Conservation (phyloP, 805 yeast genomes). For the Candida verbasci region DNA sequence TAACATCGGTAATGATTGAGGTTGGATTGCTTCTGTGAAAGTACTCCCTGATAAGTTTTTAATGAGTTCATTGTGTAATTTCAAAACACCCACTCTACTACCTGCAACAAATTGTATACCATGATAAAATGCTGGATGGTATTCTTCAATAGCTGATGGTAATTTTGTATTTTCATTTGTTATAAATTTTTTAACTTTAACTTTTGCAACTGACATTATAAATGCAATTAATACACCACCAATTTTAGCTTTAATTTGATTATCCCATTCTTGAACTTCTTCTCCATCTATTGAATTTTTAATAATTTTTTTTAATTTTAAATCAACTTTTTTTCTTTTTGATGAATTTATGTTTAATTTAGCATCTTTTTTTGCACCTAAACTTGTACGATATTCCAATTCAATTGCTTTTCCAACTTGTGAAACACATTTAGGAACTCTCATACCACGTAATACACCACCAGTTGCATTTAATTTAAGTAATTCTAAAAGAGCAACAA, state of each 20-base stretch:
- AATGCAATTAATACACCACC: conserved; percentile 78
- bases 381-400: conserved; percentile 73
- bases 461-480: conserved; percentile 70
- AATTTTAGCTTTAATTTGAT: conserved; percentile 48
- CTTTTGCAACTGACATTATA: conserved; percentile 76
- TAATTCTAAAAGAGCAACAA: conserved; percentile 78
- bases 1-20: conserved; percentile 90
- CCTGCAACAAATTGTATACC: conserved; percentile 80
- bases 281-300: conserved; percentile 5
- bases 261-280: conserved; percentile 20
- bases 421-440: conserved; percentile 76
- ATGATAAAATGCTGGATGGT: conserved; percentile 88
- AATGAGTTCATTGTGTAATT: conserved; percentile 66
- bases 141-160: conserved; percentile 58
- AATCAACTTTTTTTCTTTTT: conserved; percentile 2
- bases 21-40: conserved; percentile 63
- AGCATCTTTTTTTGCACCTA: conserved; percentile 53
- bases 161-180: conserved; percentile 26
- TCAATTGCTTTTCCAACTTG: conserved; percentile 83
- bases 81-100: conserved; percentile 74
- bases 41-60: conserved; percentile 64
- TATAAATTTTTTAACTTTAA: conserved; percentile 76
- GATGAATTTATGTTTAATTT: conserved; percentile 23
- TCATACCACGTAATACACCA: conserved; percentile 75
- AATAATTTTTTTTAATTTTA: conserved; percentile 1